Percentiles rank a stretch among this genome's conserved stretches.
phyloP scores from a whole-genome alignment of 441 rosid genomes.

The Francoa sonchifolia region DNA sequence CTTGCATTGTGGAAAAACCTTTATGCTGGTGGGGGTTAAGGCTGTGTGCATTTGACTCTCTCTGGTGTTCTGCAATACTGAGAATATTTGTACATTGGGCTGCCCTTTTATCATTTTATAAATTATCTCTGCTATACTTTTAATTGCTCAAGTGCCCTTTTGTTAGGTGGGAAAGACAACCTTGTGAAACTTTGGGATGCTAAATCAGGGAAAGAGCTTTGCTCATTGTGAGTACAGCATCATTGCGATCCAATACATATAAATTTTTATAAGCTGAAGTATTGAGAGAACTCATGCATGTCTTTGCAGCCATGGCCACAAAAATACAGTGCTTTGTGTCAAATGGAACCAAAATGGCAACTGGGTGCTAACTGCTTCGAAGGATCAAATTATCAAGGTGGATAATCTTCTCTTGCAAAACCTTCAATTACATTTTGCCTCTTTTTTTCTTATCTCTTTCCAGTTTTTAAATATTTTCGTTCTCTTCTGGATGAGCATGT shows the following conservation, averaged over 20 bases:
- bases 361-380: conserved; percentile 83
- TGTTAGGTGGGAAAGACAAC: conserved; percentile 85
- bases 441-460: background rate
- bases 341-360: conserved; percentile 98
- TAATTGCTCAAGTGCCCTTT: conserved; percentile 12
- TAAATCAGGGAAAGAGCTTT: conserved; percentile 78
- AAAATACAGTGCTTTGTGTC: conserved; percentile 87
- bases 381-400: conserved; percentile 96
- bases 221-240: conserved; percentile 64
- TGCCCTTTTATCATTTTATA: conserved; percentile 7
- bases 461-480: conserved; percentile 5
- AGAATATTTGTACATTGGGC: no score
- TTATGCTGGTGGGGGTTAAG: no score
- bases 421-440: conserved; percentile 6
- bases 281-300: conserved; percentile 13
- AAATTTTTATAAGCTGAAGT: background rate
- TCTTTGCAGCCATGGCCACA: conserved; percentile 88
- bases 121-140: conserved; percentile 7
- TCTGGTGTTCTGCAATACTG: no score
- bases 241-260: conserved; percentile 7
- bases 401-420: conserved; percentile 7
- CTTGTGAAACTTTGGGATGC: conserved; percentile 99
- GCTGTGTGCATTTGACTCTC: no score
- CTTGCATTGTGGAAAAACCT: no score
- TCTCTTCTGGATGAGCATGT: conserved; percentile 1